Evolutionary conservation across 257 asterid species (phyloP).

Genomic region (Solanum sparsipilum): DNA sequence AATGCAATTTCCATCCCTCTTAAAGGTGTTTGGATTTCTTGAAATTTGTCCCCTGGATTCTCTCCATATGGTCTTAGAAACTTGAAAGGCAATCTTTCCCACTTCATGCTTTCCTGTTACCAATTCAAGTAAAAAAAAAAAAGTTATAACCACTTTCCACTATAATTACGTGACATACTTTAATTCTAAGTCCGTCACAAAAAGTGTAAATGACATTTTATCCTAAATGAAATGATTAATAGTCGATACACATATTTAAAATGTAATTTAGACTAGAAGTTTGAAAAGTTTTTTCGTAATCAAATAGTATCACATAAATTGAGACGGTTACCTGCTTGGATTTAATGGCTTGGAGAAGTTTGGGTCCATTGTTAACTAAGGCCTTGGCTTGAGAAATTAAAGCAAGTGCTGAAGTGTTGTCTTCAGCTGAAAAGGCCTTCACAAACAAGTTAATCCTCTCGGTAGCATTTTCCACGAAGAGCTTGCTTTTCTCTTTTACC

Average conservation of each 20-base stretch:
- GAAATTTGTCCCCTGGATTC: slow-evolving; percentile 44
- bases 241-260: not conserved
- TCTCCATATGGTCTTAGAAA: slow-evolving; percentile 32
- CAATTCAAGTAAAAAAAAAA: not conserved
- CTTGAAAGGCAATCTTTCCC: slow-evolving; percentile 56
- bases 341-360: slow-evolving; percentile 42
- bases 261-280: not conserved
- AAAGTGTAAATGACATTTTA: not conserved
- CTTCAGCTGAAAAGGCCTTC: slow-evolving; percentile 60
- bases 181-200: not conserved
- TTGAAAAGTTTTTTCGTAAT: not conserved
- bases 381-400: slow-evolving; percentile 49
- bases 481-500: slow-evolving; percentile 58
- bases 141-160: not conserved
- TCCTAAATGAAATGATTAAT: not conserved
- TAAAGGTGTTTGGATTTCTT: slow-evolving; percentile 45
- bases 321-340: slow-evolving; percentile 47
- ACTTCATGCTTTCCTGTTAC: slow-evolving; percentile 67
- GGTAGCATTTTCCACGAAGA: slow-evolving; percentile 48
- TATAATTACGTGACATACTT: not conserved
- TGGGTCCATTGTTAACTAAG: slow-evolving; percentile 30
- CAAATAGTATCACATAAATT: not conserved
- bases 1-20: slow-evolving; percentile 70
- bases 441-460: slow-evolving; percentile 42
- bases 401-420: slow-evolving; percentile 29